Percentiles rank a stretch among this genome's conserved stretches.
Evolutionary conservation across 2,329 filamentous ascomycete species (phyloP).

Genomic region (Penicillium sp.): DNA sequence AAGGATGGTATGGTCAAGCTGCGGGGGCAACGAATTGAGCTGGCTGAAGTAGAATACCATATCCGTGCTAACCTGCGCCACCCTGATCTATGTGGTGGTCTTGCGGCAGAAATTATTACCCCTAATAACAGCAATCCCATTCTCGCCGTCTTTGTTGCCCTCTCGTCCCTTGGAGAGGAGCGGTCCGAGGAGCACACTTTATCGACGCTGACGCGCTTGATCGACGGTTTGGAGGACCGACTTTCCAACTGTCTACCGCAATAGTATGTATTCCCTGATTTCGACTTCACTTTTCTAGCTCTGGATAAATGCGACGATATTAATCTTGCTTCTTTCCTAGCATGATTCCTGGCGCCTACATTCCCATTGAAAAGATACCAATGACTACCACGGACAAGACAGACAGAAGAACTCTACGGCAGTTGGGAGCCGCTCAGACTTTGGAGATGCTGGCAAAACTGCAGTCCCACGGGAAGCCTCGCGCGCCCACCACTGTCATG

Average conservation of each 20-base stretch:
- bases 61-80: background rate
- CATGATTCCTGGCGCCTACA: background rate
- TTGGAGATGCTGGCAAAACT: background rate
- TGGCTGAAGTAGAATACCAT: background rate
- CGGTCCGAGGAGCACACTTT: background rate
- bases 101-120: background rate
- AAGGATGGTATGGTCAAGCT: slow-evolving; percentile 1
- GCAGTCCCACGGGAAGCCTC: background rate
- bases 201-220: background rate
- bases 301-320: background rate
- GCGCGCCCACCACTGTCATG: background rate
- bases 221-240: background rate
- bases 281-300: no score
- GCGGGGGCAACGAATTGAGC: background rate
- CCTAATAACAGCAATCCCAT: background rate
- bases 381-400: background rate
- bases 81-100: background rate
- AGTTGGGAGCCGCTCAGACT: background rate
- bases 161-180: background rate
- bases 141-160: background rate
- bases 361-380: background rate
- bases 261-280: background rate
- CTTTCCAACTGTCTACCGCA: background rate
- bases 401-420: background rate
- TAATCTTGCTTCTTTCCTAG: background rate